A percentile compares a stretch with the other conserved stretches of the same genome.
phyloP scores from a whole-genome alignment of 2,329 filamentous ascomycete genomes.

The Paecilomyces variotii region DNA sequence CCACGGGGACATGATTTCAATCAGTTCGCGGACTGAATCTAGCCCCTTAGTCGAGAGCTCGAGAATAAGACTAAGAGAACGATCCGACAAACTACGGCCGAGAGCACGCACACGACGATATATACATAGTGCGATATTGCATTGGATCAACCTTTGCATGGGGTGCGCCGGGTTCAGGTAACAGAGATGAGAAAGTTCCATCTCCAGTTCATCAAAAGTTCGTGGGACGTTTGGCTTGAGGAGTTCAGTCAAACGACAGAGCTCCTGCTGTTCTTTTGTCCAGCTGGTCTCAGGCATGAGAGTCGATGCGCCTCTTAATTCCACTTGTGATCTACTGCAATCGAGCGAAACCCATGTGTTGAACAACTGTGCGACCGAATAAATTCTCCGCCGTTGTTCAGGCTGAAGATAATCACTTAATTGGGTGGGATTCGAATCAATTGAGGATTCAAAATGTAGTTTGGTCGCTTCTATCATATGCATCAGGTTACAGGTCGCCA shows the following conservation, averaged over 20 bases:
- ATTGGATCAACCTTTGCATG: neutral
- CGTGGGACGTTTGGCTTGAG: conserved; percentile 2
- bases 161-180: conserved; percentile 2
- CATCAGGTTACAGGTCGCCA: conserved; percentile 46
- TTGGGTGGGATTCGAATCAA: neutral
- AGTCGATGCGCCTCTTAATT: conserved; percentile 2
- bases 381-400: conserved; percentile 5
- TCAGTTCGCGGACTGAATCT: neutral
- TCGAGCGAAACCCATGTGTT: conserved; percentile 10
- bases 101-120: neutral
- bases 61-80: neutral
- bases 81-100: neutral
- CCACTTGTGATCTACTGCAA: conserved; percentile 3
- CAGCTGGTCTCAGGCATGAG: conserved; percentile 3
- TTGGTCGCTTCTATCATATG: conserved; percentile 44
- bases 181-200: neutral
- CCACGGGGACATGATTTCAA: conserved; percentile 5
- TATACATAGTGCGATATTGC: neutral
- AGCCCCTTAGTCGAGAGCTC: neutral
- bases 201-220: conserved; percentile 1
- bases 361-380: conserved; percentile 7
- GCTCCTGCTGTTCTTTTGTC: conserved; percentile 2
- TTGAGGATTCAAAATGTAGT: conserved; percentile 4
- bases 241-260: conserved; percentile 4
- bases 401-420: neutral